Evolutionary conservation across 1,139 yeast species (phyloP).

Genomic region (Magnusiomyces paraingens): DNA sequence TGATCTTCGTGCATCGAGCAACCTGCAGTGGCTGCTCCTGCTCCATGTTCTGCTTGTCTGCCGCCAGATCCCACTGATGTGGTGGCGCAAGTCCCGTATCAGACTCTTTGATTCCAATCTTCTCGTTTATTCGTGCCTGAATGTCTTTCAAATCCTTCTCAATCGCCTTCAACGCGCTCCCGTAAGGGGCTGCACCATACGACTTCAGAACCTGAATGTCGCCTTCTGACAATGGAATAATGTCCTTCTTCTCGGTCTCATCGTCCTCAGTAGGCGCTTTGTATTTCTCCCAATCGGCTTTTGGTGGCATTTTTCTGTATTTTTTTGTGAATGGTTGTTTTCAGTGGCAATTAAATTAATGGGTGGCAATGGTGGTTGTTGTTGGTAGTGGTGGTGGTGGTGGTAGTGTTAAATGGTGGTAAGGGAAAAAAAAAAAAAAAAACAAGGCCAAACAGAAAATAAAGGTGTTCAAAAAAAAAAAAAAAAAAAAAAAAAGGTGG

Average conservation of each 20-base stretch:
- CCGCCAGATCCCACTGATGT: conserved; percentile 94
- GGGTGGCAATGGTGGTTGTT: neutral
- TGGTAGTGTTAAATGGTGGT: neutral
- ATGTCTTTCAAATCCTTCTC: conserved; percentile 81
- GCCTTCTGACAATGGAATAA: conserved; percentile 86
- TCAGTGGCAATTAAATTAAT: too few relatives aligned
- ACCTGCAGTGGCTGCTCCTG: conserved; percentile 97
- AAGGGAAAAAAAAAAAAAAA: neutral
- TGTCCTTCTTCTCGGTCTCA: conserved; percentile 52
- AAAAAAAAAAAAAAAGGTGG: conserved; percentile 1
- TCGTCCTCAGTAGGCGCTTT: conserved; percentile 79
- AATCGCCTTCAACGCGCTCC: conserved; percentile 65
- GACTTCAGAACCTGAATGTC: conserved; percentile 96
- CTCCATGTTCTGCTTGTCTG: conserved; percentile 87
- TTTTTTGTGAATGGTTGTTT: too few relatives aligned
- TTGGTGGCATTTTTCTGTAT: conserved; percentile 55
- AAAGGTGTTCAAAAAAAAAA: too few relatives aligned
- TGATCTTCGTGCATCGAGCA: conserved; percentile 96
- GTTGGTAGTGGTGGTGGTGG: neutral
- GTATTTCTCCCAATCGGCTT: conserved; percentile 96
- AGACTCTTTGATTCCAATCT: conserved; percentile 87
- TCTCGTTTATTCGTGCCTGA: conserved; percentile 84
- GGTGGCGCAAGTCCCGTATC: conserved; percentile 96
- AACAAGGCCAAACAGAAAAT: neutral
- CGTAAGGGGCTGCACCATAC: conserved; percentile 97